These are phyloP conservation scores for Saccharum spontaneum DNA, from an alignment of 176 grass and related monocot species.

Conservation along the genomic window DNA sequence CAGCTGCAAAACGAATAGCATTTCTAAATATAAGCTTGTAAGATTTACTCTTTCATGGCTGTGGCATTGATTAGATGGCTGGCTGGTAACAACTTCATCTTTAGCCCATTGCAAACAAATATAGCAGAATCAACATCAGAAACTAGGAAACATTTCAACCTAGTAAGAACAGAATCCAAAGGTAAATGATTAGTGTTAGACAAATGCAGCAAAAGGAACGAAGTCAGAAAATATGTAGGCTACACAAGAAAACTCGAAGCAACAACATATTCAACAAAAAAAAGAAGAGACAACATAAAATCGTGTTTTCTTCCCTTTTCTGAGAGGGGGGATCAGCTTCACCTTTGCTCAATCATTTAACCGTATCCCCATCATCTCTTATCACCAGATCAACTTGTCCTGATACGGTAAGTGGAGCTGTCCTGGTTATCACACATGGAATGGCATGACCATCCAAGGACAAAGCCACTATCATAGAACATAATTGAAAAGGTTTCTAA, in stretches of 20 bases:
- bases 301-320: too few relatives aligned
- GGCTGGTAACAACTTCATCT: too few relatives aligned
- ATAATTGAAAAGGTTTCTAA: too few relatives aligned
- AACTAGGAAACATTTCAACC: not conserved
- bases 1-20: too few relatives aligned
- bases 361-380: not conserved
- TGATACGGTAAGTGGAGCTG: not conserved
- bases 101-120: not conserved
- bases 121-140: not conserved
- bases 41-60: too few relatives aligned
- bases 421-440: not conserved
- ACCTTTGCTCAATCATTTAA: not conserved
- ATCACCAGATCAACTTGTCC: not conserved
- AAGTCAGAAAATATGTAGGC: not conserved
- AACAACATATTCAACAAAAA: not conserved
- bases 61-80: too few relatives aligned
- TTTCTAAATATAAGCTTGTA: too few relatives aligned
- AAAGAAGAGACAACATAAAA: too few relatives aligned
- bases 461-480: too few relatives aligned
- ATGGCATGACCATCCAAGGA: too few relatives aligned
- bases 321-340: not conserved
- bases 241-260: not conserved
- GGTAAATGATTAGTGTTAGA: not conserved
- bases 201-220: not conserved
- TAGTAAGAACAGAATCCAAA: not conserved